These are phyloP conservation scores for Irpex rosettiformis DNA, from an alignment of 1,284 basidiomycete genomes.

Conservation along the genomic window DNA sequence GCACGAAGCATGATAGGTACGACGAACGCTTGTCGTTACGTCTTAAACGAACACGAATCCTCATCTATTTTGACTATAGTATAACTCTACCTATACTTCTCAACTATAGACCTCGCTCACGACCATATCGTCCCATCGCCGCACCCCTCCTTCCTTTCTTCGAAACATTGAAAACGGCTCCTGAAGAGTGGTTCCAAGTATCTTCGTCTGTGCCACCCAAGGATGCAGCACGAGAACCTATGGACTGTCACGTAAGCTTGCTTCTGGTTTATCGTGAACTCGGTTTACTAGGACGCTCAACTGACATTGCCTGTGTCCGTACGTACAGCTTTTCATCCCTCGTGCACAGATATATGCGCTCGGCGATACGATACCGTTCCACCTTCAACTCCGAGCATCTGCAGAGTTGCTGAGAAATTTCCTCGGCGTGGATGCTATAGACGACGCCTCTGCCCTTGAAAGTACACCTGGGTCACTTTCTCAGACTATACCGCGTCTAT, in stretches of 20 bases:
- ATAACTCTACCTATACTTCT: conserved; percentile 32
- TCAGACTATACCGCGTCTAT: no score
- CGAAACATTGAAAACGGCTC: conserved; percentile 45
- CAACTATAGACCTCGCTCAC: conserved; percentile 48
- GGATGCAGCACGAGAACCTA: conserved; percentile 17
- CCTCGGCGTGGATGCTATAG: conserved; percentile 20
- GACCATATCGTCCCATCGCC: conserved; percentile 45
- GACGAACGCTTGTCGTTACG: not conserved
- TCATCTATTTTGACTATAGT: no score
- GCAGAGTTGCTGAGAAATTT: conserved; percentile 38
- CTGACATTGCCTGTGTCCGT: no score
- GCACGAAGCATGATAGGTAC: conserved; percentile 9
- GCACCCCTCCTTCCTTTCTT: conserved; percentile 34
- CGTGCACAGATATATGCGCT: conserved; percentile 49
- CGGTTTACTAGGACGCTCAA: no score
- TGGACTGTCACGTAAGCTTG: conserved; percentile 45
- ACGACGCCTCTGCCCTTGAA: no score
- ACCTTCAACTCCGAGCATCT: conserved; percentile 53
- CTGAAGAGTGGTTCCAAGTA: conserved; percentile 63
- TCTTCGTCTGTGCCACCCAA: conserved; percentile 38
- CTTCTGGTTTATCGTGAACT: no score
- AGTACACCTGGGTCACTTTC: no score
- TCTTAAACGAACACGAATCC: no score
- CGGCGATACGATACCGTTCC: conserved; percentile 54
- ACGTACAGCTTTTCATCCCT: conserved; percentile 45